Base-by-base conservation (phyloP, 306 rosid genomes). In the Medicago truncatula region DNA sequence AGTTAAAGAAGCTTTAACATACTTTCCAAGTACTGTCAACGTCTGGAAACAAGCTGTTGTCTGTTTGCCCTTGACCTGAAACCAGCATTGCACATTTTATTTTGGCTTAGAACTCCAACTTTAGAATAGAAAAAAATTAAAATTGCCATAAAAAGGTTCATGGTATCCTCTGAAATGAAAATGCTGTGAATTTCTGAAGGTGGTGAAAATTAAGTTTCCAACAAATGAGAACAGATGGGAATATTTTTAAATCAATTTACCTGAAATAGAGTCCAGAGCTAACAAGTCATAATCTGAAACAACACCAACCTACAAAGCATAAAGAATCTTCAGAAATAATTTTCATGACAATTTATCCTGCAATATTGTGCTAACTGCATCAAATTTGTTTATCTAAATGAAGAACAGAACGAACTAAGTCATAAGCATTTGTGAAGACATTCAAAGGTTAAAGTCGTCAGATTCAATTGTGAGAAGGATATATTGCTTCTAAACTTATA, bases 21-120 rank as follows among this genome's bases (percentile, higher is more conserved):
- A 90, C 98, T 81, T 90, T 96, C 99, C 99, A 92, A 52, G 88
- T 69, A 78, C 92, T 89, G 85, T 96, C 96, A 66, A 89, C 97
- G 80, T 90, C 96, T 6, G 98, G 98, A 81, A 96, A 96, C 96
- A 96, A 78, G 88, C 82, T 82, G 76, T 78, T 83, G 61, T 90
- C 97, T 13, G 62, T 78, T 64, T 17, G 80, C 74, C 89, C 92
- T 52, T 80, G 76, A 74, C 98, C 99, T 96, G 88, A 77, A 62
- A 70, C 74, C 63, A 81, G 70, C 57, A 66, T 25, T 67, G 21
- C 69, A 71, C 64, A 68, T 23, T 64, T 70, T 8, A 49, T 69
- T 75, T 75, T 4, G 71, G 68, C 61, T 23, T n/a, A 23, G 67
- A 69, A 15, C n/a, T 31, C 65, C 70, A 40, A 10, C 46, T 81